Conservation (phyloP, 2,329 filamentous ascomycete genomes). For the Sporothrix pallida region DNA sequence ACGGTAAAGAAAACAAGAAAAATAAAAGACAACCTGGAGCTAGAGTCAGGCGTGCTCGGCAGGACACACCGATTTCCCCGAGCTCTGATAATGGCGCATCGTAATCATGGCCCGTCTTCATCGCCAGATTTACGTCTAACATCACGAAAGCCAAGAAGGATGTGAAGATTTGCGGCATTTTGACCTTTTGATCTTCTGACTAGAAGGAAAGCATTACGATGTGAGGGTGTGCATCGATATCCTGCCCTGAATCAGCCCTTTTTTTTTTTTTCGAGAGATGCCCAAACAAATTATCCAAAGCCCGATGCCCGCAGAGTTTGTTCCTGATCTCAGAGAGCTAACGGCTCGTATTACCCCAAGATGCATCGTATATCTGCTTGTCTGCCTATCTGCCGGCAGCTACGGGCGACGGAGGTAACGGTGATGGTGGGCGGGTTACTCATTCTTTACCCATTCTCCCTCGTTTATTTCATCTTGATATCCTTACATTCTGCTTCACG, state of each 20-base stretch:
- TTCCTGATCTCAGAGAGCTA: neutral
- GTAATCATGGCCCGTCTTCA: neutral
- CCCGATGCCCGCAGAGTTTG: neutral
- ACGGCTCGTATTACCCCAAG: neutral
- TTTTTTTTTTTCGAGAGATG: neutral
- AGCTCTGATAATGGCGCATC: neutral
- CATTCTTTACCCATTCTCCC: neutral
- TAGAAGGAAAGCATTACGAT: neutral
- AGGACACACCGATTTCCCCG: neutral
- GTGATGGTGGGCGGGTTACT: neutral
- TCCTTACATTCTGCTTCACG: neutral
- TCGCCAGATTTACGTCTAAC: neutral
- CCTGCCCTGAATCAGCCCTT: constrained; percentile 19
- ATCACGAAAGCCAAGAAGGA: neutral
- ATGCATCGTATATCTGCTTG: neutral
- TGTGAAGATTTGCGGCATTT: neutral
- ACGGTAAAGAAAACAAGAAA: neutral
- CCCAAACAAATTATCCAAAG: neutral
- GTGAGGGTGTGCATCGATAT: neutral
- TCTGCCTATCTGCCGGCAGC: neutral
- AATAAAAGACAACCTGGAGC: neutral
- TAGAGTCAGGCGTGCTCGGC: neutral
- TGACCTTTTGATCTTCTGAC: no score
- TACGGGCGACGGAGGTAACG: neutral
- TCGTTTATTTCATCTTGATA: neutral